These are phyloP conservation scores for Fraxinus baroniana DNA, from an alignment of 305 asterid species.

Conservation along the genomic window DNA sequence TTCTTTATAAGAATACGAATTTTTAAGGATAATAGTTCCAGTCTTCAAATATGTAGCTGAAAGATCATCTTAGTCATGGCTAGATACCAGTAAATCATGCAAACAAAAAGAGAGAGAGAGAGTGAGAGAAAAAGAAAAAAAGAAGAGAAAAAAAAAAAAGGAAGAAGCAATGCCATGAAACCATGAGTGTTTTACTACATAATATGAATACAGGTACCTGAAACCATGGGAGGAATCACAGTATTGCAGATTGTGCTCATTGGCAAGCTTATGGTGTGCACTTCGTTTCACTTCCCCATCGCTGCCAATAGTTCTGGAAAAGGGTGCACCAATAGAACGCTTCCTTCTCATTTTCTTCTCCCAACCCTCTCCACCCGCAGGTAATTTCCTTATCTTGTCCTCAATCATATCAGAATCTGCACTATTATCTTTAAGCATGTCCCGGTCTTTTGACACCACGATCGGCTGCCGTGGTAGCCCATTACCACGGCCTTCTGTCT, in stretches of 20 bases:
- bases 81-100: constrained; percentile 7
- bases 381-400: constrained; percentile 83
- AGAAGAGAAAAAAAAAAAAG: background rate
- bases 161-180: constrained; percentile 1
- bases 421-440: constrained; percentile 55
- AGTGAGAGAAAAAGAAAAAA: background rate
- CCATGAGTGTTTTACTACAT: constrained; percentile 10
- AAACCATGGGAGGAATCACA: constrained; percentile 62
- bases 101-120: background rate
- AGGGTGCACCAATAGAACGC: constrained; percentile 86
- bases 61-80: background rate
- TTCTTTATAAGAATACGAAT: background rate
- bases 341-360: constrained; percentile 94
- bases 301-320: constrained; percentile 66
- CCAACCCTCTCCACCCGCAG: constrained; percentile 96
- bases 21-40: background rate
- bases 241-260: constrained; percentile 66
- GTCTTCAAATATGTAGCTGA: background rate
- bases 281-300: constrained; percentile 71
- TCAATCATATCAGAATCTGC: constrained; percentile 65
- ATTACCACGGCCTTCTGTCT: constrained; percentile 76
- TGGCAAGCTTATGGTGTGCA: constrained; percentile 60
- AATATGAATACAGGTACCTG: constrained; percentile 49
- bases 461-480: constrained; percentile 62
- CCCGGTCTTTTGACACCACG: constrained; percentile 67